A percentile compares a stretch with the other conserved stretches of the same genome.
These are phyloP conservation scores for Arctostaphylos glauca DNA, from an alignment of 148 eudicot genomes.

Conservation along the genomic window DNA sequence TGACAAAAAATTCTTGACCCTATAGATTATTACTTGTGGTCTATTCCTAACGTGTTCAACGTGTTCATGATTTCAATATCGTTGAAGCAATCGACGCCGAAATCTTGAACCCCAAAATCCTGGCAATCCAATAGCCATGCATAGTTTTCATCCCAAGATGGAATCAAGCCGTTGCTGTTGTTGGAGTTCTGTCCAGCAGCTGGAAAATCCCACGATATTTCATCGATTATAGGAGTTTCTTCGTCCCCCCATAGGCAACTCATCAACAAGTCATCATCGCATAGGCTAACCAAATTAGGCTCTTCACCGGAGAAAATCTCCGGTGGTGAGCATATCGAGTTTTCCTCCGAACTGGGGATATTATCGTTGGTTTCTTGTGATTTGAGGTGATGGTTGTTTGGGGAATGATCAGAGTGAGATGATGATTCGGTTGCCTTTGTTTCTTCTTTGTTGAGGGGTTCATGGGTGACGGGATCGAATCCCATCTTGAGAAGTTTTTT, in stretches of 20 bases:
- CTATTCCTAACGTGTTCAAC: conserved; percentile 35
- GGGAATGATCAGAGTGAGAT: conserved; percentile 9
- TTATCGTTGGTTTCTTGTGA: background rate
- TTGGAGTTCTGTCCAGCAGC: conserved; percentile 20
- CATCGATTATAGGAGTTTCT: conserved; percentile 13
- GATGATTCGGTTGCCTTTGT: conserved; percentile 5
- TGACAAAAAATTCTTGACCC: background rate
- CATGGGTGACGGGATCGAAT: conserved; percentile 85
- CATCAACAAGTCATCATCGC: conserved; percentile 46
- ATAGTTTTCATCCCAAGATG: conserved; percentile 42
- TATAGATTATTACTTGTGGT: conserved; percentile 22
- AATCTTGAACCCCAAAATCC: conserved; percentile 75
- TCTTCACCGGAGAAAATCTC: conserved; percentile 42
- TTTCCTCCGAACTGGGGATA: conserved; percentile 17
- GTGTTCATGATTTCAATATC: conserved; percentile 43
- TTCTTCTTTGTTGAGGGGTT: conserved; percentile 50
- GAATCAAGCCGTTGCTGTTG: background rate
- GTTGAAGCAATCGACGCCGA: conserved; percentile 49
- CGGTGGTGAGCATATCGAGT: conserved; percentile 26
- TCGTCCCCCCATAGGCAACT: conserved; percentile 51
- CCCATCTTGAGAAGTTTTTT: conserved; percentile 94
- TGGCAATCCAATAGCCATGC: conserved; percentile 65
- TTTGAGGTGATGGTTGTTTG: background rate
- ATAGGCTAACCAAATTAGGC: conserved; percentile 25
- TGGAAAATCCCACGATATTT: conserved; percentile 43